Base-by-base conservation (phyloP, 306 rosid species). In the Vigna mungo region DNA sequence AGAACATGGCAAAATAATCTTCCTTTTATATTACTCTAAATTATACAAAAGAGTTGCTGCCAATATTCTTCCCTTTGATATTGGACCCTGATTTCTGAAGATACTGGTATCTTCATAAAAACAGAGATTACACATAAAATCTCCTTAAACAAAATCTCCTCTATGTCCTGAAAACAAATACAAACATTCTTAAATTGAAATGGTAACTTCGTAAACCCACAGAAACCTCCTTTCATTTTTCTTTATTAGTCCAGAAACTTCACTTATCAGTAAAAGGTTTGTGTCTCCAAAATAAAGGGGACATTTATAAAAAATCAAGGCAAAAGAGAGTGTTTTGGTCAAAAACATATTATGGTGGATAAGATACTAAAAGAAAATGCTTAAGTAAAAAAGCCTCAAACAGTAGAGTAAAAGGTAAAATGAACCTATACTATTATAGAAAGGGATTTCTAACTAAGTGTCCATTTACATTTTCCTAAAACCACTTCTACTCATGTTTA, bases 91-190 rank as follows among this genome's bases (percentile, higher is more conserved):
- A 49, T 68, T 48, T 52, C 63, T 71, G 58, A 69, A 51, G n/a
- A 18, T 52, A 51, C 34, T 18, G 48, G 51, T 52, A 71, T 17
- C 63, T 53, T 71, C 62, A 32, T n/a, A 71, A 41, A 25, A 41
- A 41, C 13, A 64, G 27, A 27, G 2, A 12, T 7, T 32, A 17
- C 2, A 36, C 4, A 71, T 32, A 13, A 27, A 71, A 52, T 52
- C 47, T 17, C 63, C 63, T 52, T 27, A 27, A 46, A 72, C 25
- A 72, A 52, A 41, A 41, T 72, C 43, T 55, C 77, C 67, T 39
- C 41, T 23, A 36, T 10, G 41, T 15, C 23, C 16, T 16, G 55
- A 41, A 72, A 56, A 55, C 13, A n/a, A 11, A 32, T 16, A 41
- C 43, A 56, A 25, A 9, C 43, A 21, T 41, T 53, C 27, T 39